These are phyloP conservation scores for Domatiomyces catenatus DNA, from an alignment of 2,329 filamentous ascomycete genomes.

Conservation along the genomic window DNA sequence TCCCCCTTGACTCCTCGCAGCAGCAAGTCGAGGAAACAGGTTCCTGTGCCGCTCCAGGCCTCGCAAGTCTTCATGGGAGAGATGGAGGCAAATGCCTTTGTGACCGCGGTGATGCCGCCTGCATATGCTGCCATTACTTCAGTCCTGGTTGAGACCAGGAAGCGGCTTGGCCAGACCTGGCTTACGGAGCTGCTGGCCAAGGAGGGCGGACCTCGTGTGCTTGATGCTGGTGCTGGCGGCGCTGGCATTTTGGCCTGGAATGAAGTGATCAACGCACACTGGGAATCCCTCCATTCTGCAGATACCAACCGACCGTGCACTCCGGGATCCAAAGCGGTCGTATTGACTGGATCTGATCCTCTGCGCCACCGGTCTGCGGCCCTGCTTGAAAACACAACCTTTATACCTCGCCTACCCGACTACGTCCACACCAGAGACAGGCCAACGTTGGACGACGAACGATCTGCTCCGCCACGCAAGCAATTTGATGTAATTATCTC, in stretches of 20 bases:
- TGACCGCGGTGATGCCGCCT: slow-evolving; percentile 45
- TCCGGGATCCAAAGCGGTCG: slow-evolving; percentile 59
- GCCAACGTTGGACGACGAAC: slow-evolving; percentile 43
- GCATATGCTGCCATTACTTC: slow-evolving; percentile 44
- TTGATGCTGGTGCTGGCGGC: slow-evolving; percentile 48
- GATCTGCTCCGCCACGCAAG: slow-evolving; percentile 46
- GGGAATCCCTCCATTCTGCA: slow-evolving; percentile 45
- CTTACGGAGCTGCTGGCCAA: slow-evolving; percentile 40
- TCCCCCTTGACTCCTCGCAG: slow-evolving; percentile 51
- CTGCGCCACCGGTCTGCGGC: slow-evolving; percentile 60
- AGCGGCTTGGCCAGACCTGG: slow-evolving; percentile 44
- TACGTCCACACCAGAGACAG: slow-evolving; percentile 51
- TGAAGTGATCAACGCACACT: slow-evolving; percentile 66
- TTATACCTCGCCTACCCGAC: slow-evolving; percentile 81
- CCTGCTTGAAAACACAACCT: slow-evolving; percentile 76
- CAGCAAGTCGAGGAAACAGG: slow-evolving; percentile 35
- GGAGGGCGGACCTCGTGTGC: slow-evolving; percentile 40
- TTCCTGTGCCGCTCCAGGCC: slow-evolving; percentile 42
- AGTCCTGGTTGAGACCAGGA: slow-evolving; percentile 43
- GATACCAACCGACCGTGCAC: slow-evolving; percentile 28
- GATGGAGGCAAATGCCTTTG: slow-evolving; percentile 45
- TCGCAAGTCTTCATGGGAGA: slow-evolving; percentile 42
- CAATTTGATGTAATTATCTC: slow-evolving; percentile 81
- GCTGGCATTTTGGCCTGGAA: slow-evolving; percentile 48
- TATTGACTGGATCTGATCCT: slow-evolving; percentile 59